Evolutionary conservation across 177 flowering plant genomes (phyloP), one percentile per base, ranked within the genome.

Genomic region (Vitis hybrid): DNA sequence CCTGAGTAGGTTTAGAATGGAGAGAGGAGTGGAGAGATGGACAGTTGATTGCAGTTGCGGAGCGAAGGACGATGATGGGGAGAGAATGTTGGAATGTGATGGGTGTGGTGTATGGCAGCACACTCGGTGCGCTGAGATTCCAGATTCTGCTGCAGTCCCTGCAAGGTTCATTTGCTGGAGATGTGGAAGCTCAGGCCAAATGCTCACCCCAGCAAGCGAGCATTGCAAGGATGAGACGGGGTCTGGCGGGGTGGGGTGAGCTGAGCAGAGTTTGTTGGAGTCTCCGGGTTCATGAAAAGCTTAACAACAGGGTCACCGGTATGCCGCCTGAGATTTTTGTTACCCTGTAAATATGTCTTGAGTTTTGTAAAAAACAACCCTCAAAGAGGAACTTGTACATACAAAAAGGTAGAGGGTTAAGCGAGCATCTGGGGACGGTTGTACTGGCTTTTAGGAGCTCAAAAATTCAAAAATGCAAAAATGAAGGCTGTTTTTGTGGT

Each of bases 1-100:
- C 7, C 76, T 85, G 11, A 67, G 82, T 54, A 79, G 76, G 28
- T 91, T 80, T 59, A 77, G 89, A 38, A 86, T 86, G 88, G 98
- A 91, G 76, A 80, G 92, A 64, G 97, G 97, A 9, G 54, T 76
- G 1, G 98, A 94, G 68, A 83, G 69, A 56, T 92, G 97, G 97
- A 86, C 81, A 0, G 97, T 94, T 49, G 90, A 88, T 59, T 94
- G 98, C 79, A 61, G 31, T 3, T 94, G 97, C 75, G 98, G 97
- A 4, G 95, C 98, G 0, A 84, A 67, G 71, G 97, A 92, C 73
- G 97, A 92, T 71, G 98, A 94, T 76, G 98, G 98, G 1, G 98
- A 94, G 78, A 82, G 93, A 66, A 92, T 94, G 98, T 44, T 91
- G 63, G 92, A 92, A 6, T 94, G 98, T 74, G 97, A 94, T 80